A percentile compares a stretch with the other conserved stretches of the same genome.
These are phyloP conservation scores for rapeseed (Brassica napus) DNA, from an alignment of 345 rosid species.

Conservation along the genomic window Da-Ae NC_063445.1:38396001-38396500, in stretches of 20 bases:
- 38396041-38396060: not conserved
- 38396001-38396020: not conserved
- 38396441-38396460: not conserved
- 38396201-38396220: slow-evolving; percentile 12
- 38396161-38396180: slow-evolving; percentile 32
- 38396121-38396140: not conserved
- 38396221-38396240: slow-evolving; percentile 22
- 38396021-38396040: not conserved
- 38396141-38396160: not conserved
- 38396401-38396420: not conserved
- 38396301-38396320: not conserved
- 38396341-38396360: slow-evolving; percentile 8
- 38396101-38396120: not conserved
- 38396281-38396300: no score
- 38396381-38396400: slow-evolving; percentile 20
- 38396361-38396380: not conserved
- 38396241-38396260: slow-evolving; percentile 24
- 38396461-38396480: not conserved
- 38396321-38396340: not conserved
- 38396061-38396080: not conserved
- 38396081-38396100: not conserved
- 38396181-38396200: slow-evolving; percentile 36
- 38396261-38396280: not conserved
- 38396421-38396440: not conserved
- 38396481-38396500: not conserved